Percentiles rank a stretch among this genome's conserved stretches.
Evolutionary conservation across 345 rosid species (phyloP).

Genomic region (Acer campestre): DNA sequence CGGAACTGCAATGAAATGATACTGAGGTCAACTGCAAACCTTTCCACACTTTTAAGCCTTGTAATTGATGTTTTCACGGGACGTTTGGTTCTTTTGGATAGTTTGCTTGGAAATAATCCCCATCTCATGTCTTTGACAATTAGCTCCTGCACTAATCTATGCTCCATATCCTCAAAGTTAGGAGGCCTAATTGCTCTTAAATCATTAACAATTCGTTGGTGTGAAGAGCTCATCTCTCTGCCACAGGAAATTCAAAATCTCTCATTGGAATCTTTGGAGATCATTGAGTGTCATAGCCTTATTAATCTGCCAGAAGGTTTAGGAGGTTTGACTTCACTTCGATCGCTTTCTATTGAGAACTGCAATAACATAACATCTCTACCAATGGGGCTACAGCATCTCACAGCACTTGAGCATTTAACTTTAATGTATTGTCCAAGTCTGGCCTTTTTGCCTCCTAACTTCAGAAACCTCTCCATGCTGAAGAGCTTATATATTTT

Average conservation of each 20-base stretch:
- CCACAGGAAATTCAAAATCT: constrained; percentile 20
- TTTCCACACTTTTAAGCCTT: constrained; percentile 15
- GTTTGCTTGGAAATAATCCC: neutral
- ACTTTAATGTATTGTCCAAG: constrained; percentile 29
- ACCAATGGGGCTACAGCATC: constrained; percentile 12
- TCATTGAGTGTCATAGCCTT: constrained; percentile 22
- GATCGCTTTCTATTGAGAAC: constrained; percentile 21
- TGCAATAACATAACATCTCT: constrained; percentile 22
- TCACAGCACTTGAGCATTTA: constrained; percentile 21
- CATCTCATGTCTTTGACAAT: constrained; percentile 14
- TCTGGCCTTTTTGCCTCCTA: constrained; percentile 18
- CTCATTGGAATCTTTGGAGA: constrained; percentile 24
- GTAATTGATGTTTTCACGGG: constrained; percentile 15
- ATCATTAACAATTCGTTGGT: constrained; percentile 24
- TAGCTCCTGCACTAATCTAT: constrained; percentile 23
- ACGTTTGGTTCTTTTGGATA: neutral
- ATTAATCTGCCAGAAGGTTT: constrained; percentile 8
- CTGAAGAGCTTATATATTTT: constrained; percentile 23
- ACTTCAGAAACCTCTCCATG: constrained; percentile 6
- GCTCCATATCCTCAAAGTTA: neutral
- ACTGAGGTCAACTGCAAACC: constrained; percentile 21
- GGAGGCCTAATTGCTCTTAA: constrained; percentile 16
- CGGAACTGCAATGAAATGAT: constrained; percentile 16
- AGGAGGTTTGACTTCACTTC: constrained; percentile 17
- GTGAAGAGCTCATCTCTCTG: constrained; percentile 17